These are phyloP conservation scores for Entomortierella beljakovae DNA, from an alignment of 192 early-diverging fungal genomes.

Conservation along the genomic window DNA sequence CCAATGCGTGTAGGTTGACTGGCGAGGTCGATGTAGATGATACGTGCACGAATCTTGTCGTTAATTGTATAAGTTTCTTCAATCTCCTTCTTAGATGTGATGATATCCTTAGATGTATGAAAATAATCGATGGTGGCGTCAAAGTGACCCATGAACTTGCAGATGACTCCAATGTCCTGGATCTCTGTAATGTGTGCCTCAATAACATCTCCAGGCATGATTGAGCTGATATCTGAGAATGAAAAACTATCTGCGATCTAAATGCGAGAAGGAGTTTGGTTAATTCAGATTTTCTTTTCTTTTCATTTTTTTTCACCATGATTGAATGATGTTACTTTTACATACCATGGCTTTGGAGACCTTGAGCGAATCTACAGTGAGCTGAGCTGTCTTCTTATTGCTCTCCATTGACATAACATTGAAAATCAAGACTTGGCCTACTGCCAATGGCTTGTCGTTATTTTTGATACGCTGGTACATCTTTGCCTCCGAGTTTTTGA, in stretches of 20 bases:
- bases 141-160: slow-evolving; percentile 88
- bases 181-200: slow-evolving; percentile 72
- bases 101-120: slow-evolving; percentile 59
- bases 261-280: not conserved
- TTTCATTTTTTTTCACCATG: not conserved
- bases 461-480: slow-evolving; percentile 72
- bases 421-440: slow-evolving; percentile 82
- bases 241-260: slow-evolving; percentile 54
- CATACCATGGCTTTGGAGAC: slow-evolving; percentile 65
- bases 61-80: slow-evolving; percentile 70
- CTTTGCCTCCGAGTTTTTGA: slow-evolving; percentile 75
- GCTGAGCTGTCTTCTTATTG: slow-evolving; percentile 71
- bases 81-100: slow-evolving; percentile 58
- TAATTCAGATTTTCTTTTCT: not conserved
- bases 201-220: slow-evolving; percentile 85
- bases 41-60: slow-evolving; percentile 72
- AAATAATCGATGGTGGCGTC: slow-evolving; percentile 76
- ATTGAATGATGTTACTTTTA: not conserved
- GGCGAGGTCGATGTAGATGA: slow-evolving; percentile 79
- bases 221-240: slow-evolving; percentile 76
- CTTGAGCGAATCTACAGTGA: slow-evolving; percentile 72
- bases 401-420: slow-evolving; percentile 70
- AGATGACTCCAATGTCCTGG: slow-evolving; percentile 71
- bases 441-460: slow-evolving; percentile 66
- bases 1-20: slow-evolving; percentile 71